A percentile compares a stretch with the other conserved stretches of the same genome.
These are phyloP conservation scores for Nemania sp. DNA, from an alignment of 2,329 filamentous ascomycete genomes.

Conservation along the genomic window DNA sequence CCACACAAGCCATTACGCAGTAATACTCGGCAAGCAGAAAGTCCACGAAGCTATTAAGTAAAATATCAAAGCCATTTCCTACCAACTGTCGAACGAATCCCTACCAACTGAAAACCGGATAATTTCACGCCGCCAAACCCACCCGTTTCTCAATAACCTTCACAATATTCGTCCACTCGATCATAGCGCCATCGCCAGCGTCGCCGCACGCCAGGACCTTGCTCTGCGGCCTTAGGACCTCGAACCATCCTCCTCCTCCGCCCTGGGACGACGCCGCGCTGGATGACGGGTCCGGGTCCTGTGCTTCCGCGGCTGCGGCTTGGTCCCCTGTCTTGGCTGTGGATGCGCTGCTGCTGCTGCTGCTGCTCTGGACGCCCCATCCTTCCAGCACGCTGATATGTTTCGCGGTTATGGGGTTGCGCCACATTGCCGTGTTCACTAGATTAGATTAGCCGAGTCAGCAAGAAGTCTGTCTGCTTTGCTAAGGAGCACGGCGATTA, in stretches of 20 bases:
- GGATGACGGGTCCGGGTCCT: slow-evolving; percentile 34
- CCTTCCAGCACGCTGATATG: slow-evolving; percentile 73
- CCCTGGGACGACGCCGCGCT: slow-evolving; percentile 31
- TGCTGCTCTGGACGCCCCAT: slow-evolving; percentile 61
- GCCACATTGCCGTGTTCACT: slow-evolving; percentile 93
- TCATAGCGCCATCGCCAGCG: slow-evolving; percentile 80
- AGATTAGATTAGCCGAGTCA: too few relatives aligned
- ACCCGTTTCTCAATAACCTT: slow-evolving; percentile 60
- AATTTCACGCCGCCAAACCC: slow-evolving; percentile 30
- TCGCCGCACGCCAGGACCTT: slow-evolving; percentile 87
- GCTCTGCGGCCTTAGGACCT: slow-evolving; percentile 71
- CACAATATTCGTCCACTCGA: slow-evolving; percentile 77
- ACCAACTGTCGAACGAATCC: too few relatives aligned
- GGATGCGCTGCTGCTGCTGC: background rate
- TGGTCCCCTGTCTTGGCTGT: background rate
- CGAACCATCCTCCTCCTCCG: slow-evolving; percentile 58
- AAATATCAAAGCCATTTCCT: too few relatives aligned
- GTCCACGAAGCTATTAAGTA: too few relatives aligned
- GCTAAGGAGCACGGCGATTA: background rate
- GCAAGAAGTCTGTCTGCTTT: too few relatives aligned
- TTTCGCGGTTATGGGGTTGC: slow-evolving; percentile 75
- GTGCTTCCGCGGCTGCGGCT: background rate
- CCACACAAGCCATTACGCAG: too few relatives aligned
- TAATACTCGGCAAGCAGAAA: too few relatives aligned
- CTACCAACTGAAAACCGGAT: background rate